Conservation (phyloP, 164 flowering plant genomes). For the Cinnamomum micranthum region DNA sequence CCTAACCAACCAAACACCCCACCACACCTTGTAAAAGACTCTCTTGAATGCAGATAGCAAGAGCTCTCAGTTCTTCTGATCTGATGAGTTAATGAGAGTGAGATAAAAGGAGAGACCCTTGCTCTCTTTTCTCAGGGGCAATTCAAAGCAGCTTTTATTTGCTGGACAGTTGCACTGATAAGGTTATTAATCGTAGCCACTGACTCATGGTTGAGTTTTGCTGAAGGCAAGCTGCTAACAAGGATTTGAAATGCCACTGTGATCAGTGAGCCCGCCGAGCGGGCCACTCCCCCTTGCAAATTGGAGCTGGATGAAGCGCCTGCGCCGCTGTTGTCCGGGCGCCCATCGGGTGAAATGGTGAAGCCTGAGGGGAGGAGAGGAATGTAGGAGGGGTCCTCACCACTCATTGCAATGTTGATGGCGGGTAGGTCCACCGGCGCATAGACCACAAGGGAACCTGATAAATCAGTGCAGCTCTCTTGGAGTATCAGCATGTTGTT, state of each 20-base stretch:
- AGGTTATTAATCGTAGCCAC: slow-evolving; percentile 72
- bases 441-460: slow-evolving; percentile 70
- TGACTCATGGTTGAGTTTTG: slow-evolving; percentile 65
- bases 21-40: slow-evolving; percentile 4
- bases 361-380: slow-evolving; percentile 83
- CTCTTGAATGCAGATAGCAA: slow-evolving; percentile 29
- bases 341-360: slow-evolving; percentile 62
- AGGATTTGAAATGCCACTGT: slow-evolving; percentile 81
- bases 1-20: slow-evolving; percentile 33
- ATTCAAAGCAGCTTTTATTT: slow-evolving; percentile 59
- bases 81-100: slow-evolving; percentile 32
- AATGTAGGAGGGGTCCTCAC: slow-evolving; percentile 73
- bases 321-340: slow-evolving; percentile 15
- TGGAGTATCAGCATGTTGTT: slow-evolving; percentile 88
- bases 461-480: slow-evolving; percentile 75
- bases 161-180: slow-evolving; percentile 71
- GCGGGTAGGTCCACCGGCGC: slow-evolving; percentile 67
- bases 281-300: slow-evolving; percentile 11
- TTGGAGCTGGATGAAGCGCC: slow-evolving; percentile 42
- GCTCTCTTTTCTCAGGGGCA: slow-evolving; percentile 38
- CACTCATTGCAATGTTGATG: slow-evolving; percentile 76
- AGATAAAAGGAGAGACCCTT: neutral
- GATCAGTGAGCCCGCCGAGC: slow-evolving; percentile 57
- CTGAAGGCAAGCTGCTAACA: slow-evolving; percentile 66
- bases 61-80: slow-evolving; percentile 28